Conservation (phyloP, 352 stramenopile genomes). For the Globisporangium lucens region DNA sequence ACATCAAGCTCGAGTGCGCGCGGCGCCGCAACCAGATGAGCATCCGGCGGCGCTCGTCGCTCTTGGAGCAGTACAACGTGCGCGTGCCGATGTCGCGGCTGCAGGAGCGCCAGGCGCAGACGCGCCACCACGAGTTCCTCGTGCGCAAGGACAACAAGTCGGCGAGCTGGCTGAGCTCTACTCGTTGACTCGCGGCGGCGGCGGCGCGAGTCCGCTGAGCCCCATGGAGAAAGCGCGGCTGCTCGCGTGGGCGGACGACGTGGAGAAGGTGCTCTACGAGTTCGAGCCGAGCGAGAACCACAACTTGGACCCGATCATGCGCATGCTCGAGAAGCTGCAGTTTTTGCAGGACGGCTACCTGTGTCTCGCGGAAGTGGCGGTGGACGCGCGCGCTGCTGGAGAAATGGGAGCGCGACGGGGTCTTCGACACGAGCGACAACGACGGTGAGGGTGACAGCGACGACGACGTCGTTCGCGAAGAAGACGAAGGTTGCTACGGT, state of each 20-base stretch:
- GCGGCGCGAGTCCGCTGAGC: constrained; percentile 20
- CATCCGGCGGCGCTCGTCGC: constrained; percentile 37
- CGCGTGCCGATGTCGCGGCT: constrained; percentile 31
- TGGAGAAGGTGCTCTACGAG: constrained; percentile 35
- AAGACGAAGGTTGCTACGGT: constrained; percentile 18
- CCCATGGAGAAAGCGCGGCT: constrained; percentile 58
- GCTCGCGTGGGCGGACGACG: constrained; percentile 31
- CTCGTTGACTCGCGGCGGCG: constrained; percentile 3
- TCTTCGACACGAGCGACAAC: constrained; percentile 39
- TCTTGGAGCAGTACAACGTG: constrained; percentile 49
- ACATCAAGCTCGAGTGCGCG: constrained; percentile 52
- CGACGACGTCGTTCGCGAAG: constrained; percentile 18
- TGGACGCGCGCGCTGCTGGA: constrained; percentile 47
- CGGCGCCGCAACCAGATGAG: constrained; percentile 43
- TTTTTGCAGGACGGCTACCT: constrained; percentile 53
- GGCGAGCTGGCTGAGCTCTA: constrained; percentile 28
- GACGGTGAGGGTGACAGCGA: constrained; percentile 29
- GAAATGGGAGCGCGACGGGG: constrained; percentile 43
- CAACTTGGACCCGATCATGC: constrained; percentile 41
- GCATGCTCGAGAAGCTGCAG: constrained; percentile 48
- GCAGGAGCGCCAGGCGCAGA: constrained; percentile 44
- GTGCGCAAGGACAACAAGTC: constrained; percentile 45
- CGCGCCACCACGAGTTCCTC: constrained; percentile 48
- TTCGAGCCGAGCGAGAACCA: constrained; percentile 51
- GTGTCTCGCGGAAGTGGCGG: constrained; percentile 49